These are phyloP conservation scores for Neonectria ditissima DNA, from an alignment of 2,329 filamentous ascomycete genomes.

Conservation along the genomic window DNA sequence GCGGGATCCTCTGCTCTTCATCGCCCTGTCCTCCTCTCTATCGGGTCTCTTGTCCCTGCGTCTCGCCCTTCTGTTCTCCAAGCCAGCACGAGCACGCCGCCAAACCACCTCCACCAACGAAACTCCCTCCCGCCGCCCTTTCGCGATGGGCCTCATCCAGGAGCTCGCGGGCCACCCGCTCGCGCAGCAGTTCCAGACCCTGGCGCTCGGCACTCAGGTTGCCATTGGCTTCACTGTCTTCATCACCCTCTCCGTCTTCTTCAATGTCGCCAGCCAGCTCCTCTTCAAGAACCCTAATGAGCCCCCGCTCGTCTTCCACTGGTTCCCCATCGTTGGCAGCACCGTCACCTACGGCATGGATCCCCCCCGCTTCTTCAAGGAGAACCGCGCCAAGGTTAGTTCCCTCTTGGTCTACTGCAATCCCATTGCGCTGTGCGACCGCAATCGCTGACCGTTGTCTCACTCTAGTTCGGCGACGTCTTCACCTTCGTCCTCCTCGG, in stretches of 20 bases:
- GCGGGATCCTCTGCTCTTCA: constrained; percentile 27
- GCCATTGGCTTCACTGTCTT: constrained; percentile 57
- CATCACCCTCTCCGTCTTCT: constrained; percentile 68
- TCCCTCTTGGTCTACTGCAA: not conserved
- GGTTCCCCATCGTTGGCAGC: constrained; percentile 86
- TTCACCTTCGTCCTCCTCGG: constrained; percentile 91
- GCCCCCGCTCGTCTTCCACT: constrained; percentile 84
- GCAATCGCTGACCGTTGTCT: constrained; percentile 25
- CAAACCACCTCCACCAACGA: constrained; percentile 11
- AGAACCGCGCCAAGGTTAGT: constrained; percentile 78
- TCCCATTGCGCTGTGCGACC: constrained; percentile 1
- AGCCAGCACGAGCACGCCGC: not conserved
- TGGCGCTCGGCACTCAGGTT: constrained; percentile 62
- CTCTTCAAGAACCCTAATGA: constrained; percentile 86
- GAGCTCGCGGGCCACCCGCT: constrained; percentile 61
- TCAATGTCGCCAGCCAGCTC: constrained; percentile 85
- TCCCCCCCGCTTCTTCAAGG: constrained; percentile 87
- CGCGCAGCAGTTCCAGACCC: constrained; percentile 61
- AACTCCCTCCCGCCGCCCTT: constrained; percentile 16
- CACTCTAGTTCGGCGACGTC: constrained; percentile 80
- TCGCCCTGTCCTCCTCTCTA: constrained; percentile 1
- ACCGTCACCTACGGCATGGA: constrained; percentile 96
- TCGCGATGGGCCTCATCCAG: constrained; percentile 67
- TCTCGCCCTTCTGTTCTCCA: not conserved
- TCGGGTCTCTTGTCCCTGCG: not conserved